A percentile compares a stretch with the other conserved stretches of the same genome.
These are phyloP conservation scores for Acarospora socialis DNA, from an alignment of 2,329 filamentous ascomycete genomes.

Conservation along the genomic window DNA sequence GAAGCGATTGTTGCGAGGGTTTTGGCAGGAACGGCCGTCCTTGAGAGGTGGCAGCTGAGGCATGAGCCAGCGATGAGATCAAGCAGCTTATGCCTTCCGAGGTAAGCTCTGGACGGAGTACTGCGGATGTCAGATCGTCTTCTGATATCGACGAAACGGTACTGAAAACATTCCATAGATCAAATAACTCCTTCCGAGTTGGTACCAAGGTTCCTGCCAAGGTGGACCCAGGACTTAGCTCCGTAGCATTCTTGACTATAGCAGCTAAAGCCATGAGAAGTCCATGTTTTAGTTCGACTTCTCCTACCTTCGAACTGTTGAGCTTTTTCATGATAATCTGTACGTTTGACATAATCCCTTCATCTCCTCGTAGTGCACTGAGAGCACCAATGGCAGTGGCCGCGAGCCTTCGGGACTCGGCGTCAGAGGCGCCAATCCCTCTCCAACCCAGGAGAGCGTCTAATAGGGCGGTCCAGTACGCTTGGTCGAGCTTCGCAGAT, in stretches of 20 bases:
- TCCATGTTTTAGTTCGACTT: conserved; percentile 30
- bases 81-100: conserved; percentile 28
- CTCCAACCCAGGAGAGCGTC: conserved; percentile 68
- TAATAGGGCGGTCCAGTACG: conserved; percentile 55
- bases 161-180: conserved; percentile 26
- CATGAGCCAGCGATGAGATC: conserved; percentile 24
- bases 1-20: conserved; percentile 17
- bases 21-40: conserved; percentile 1
- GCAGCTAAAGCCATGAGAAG: conserved; percentile 28
- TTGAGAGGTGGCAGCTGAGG: conserved; percentile 12
- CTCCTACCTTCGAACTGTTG: conserved; percentile 24
- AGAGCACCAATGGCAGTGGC: conserved; percentile 51
- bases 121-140: conserved; percentile 26
- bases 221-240: not conserved
- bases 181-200: conserved; percentile 16
- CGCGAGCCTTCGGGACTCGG: conserved; percentile 55
- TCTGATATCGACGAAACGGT: conserved; percentile 21
- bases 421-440: conserved; percentile 69
- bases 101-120: conserved; percentile 27
- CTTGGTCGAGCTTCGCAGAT: conserved; percentile 48
- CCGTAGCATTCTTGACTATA: conserved; percentile 23
- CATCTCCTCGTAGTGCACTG: conserved; percentile 12
- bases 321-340: too few species aligned
- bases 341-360: too few species aligned
- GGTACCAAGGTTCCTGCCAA: not conserved